These are phyloP conservation scores for Nyctanthes arbortristis DNA, from an alignment of 257 asterid genomes.

Conservation along the genomic window DNA sequence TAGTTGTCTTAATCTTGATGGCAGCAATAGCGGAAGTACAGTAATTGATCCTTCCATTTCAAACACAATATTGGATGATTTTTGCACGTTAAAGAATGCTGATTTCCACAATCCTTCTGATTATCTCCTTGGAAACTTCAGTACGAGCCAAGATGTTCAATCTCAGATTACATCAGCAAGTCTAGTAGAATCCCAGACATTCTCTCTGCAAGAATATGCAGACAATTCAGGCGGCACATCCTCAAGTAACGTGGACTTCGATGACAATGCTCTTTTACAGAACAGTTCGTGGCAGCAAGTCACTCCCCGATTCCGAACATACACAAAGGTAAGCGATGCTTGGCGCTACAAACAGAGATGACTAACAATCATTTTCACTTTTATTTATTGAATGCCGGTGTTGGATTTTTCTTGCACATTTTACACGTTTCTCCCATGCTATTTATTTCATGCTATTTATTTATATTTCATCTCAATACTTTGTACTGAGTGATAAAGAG, in stretches of 20 bases:
- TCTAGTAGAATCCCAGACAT: slow-evolving; percentile 69
- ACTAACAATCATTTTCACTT: not conserved
- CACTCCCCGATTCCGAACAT: slow-evolving; percentile 74
- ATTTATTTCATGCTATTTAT: not conserved
- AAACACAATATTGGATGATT: slow-evolving; percentile 61
- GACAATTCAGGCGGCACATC: slow-evolving; percentile 92
- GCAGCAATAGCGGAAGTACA: slow-evolving; percentile 74
- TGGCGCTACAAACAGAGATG: not conserved
- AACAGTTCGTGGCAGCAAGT: slow-evolving; percentile 74
- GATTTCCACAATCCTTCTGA: slow-evolving; percentile 65
- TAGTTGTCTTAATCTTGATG: slow-evolving; percentile 66
- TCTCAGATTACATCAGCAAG: slow-evolving; percentile 89
- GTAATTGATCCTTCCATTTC: slow-evolving; percentile 82
- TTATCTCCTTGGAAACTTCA: slow-evolving; percentile 61
- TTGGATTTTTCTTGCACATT: not conserved
- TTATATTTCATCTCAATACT: not conserved
- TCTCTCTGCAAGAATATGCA: slow-evolving; percentile 71
- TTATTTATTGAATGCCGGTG: not conserved
- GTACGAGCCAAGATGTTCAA: slow-evolving; percentile 78
- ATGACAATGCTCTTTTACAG: slow-evolving; percentile 58
- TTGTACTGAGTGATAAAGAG: not conserved
- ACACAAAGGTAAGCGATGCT: slow-evolving; percentile 63
- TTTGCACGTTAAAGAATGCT: slow-evolving; percentile 50
- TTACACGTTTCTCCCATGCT: not conserved
- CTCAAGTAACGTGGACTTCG: slow-evolving; percentile 79